Base-by-base conservation (phyloP, 2,329 filamentous ascomycete species). In the Cladosporium sp. region DNA sequence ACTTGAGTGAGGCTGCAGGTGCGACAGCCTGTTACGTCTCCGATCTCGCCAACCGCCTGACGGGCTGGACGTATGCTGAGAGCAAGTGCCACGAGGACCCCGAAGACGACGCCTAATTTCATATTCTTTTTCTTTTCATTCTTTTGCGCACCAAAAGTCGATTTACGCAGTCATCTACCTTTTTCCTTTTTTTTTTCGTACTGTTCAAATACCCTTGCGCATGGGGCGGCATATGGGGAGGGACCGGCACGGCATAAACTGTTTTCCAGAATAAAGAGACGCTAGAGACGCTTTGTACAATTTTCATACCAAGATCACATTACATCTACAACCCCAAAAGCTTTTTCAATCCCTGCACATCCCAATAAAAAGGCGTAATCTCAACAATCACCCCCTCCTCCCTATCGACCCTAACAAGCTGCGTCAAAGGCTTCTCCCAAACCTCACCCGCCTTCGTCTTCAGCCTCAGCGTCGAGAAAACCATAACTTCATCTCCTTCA, bases 41-140 rank as follows among this genome's bases (percentile, higher is more conserved):
- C 18, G 84, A 85, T 68, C 75, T 85, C 69, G 83, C 84, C 58
- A 83, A 84, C 70, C 76, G 81, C 54, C 75, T 83, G 63, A 75
- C 76, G 7, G 78, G 80, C 23, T 82, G 80, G 80, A 74, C 74
- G 43, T 66, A 70, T 36, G 72, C 70, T 5, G 60, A 64, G 46
- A 65, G 49, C 18, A 70, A 39, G 49, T 72, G 70, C 67, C 58
- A 64, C 34, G 54, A 64, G 21, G 62, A 63, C 26, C 7, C 36
- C 10, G 0, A 46, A 23, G n/a, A 46, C n/a, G 39, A 46, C n/a
- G n/a, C 39, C 8, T 21, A 32, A 28, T 36, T 26, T 16, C 10
- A 34, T 11, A 3, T 13, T 5, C 16, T n/a, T 21, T 54, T 28
- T 61, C n/a, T 11, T 62, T 62, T 43, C 10, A 13, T 59, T 59